Conservation (phyloP, 768 basidiomycete genomes). For the Tulasnella sp. region DNA sequence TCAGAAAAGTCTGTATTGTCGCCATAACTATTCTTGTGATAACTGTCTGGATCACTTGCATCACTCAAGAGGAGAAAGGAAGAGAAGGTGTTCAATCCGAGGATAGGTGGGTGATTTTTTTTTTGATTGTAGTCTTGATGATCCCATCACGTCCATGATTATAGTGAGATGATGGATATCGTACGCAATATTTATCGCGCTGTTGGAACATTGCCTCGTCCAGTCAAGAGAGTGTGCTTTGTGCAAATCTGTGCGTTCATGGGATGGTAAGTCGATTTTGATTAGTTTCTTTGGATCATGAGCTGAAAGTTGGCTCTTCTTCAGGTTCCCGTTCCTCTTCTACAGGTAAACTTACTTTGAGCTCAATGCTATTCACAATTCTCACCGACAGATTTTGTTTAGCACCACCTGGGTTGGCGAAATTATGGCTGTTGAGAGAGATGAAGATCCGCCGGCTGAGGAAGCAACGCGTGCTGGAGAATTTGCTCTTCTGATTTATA, state of each 20-base stretch:
- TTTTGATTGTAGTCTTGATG: too few relatives aligned
- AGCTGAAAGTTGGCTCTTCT: conserved; percentile 14
- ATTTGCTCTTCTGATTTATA: conserved; percentile 81
- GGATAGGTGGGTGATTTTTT: too few relatives aligned
- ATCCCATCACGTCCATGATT: neutral
- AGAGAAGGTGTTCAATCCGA: conserved; percentile 33
- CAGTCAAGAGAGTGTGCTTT: conserved; percentile 78
- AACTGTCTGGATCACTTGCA: conserved; percentile 81
- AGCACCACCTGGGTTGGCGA: conserved; percentile 92
- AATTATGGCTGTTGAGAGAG: conserved; percentile 73
- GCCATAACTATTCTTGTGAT: conserved; percentile 62
- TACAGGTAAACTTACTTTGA: conserved; percentile 48
- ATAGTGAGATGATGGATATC: conserved; percentile 55
- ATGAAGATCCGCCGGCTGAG: conserved; percentile 64
- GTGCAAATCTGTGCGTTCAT: conserved; percentile 94
- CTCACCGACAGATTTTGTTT: conserved; percentile 12
- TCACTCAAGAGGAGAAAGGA: conserved; percentile 52
- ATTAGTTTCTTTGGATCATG: neutral
- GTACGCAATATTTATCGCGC: conserved; percentile 65
- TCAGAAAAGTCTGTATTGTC: conserved; percentile 89
- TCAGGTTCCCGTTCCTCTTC: conserved; percentile 89
- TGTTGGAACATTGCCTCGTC: conserved; percentile 60
- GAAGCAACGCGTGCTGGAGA: conserved; percentile 75
- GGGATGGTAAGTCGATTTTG: conserved; percentile 55
- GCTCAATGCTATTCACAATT: neutral